Evolutionary conservation across 257 asterid species (phyloP).

Genomic region (Penstemon barbatus): DNA sequence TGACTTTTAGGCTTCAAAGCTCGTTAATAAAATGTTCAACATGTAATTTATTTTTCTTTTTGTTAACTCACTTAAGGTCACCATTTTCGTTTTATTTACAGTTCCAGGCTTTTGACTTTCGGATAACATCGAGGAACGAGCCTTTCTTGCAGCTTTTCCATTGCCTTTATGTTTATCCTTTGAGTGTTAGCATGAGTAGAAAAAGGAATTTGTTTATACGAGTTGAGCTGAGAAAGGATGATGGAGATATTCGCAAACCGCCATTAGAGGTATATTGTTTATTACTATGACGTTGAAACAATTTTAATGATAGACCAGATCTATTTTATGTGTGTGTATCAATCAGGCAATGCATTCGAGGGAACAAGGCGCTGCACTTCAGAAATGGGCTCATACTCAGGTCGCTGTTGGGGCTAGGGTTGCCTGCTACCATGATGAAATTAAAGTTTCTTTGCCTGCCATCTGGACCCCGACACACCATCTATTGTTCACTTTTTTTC

Average conservation of each 20-base stretch:
- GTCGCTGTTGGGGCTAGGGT: conserved; percentile 92
- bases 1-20: neutral
- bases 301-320: conserved; percentile 35
- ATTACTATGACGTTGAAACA: conserved; percentile 29
- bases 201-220: conserved; percentile 95
- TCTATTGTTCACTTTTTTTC: conserved; percentile 92
- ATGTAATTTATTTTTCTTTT: conserved; percentile 2
- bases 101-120: conserved; percentile 98
- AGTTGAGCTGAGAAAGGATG: conserved; percentile 91
- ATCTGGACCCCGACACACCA: conserved; percentile 94
- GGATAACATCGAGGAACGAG: conserved; percentile 91
- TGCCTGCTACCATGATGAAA: conserved; percentile 96
- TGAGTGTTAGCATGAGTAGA: conserved; percentile 84
- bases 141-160: conserved; percentile 98
- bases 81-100: conserved; percentile 38
- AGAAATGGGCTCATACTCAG: conserved; percentile 86
- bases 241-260: conserved; percentile 69
- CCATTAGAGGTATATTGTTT: conserved; percentile 76
- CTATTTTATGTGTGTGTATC: conserved; percentile 27
- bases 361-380: conserved; percentile 73
- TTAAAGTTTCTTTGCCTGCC: conserved; percentile 93
- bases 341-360: conserved; percentile 88
- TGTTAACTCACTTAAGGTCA: conserved; percentile 19
- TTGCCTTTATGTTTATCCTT: conserved; percentile 93
- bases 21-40: neutral